Evolutionary conservation across 495 filamentous ascomycete species (phyloP).

Genomic region (Tuber aestivum): DNA sequence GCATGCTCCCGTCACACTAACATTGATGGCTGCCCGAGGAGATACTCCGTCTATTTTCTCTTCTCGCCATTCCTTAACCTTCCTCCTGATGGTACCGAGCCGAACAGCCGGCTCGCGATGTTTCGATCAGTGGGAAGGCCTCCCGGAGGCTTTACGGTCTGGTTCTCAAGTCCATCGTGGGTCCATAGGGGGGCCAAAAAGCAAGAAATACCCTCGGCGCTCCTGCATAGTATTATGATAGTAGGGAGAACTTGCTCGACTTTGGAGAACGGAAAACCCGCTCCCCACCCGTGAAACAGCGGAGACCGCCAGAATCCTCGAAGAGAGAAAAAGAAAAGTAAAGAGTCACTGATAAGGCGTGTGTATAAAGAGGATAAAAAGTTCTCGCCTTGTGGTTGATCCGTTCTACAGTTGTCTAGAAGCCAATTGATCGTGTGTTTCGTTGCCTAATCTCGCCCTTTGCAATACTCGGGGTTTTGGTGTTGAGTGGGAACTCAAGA

Average conservation of each 20-base stretch:
- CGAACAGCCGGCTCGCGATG: not conserved
- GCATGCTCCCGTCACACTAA: not conserved
- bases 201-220: not conserved
- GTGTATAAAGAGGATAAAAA: not conserved
- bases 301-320: not conserved
- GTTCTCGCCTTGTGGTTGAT: not conserved
- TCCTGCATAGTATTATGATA: not conserved
- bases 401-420: not conserved
- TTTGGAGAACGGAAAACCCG: not conserved
- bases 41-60: not conserved
- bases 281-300: not conserved
- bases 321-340: not conserved
- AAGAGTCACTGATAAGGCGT: not conserved
- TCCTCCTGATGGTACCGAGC: not conserved
- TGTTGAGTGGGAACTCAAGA: not conserved
- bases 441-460: not conserved
- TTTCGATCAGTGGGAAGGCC: not conserved
- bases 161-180: not conserved
- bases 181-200: not conserved
- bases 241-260: too few species aligned
- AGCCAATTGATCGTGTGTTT: not conserved
- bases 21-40: not conserved
- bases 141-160: not conserved
- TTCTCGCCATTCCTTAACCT: not conserved
- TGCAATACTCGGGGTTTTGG: not conserved